Evolutionary conservation across 2,329 filamentous ascomycete species (phyloP), one percentile per base, ranked within the genome.

Genomic region (Aspergillus puulaauensis): DNA sequence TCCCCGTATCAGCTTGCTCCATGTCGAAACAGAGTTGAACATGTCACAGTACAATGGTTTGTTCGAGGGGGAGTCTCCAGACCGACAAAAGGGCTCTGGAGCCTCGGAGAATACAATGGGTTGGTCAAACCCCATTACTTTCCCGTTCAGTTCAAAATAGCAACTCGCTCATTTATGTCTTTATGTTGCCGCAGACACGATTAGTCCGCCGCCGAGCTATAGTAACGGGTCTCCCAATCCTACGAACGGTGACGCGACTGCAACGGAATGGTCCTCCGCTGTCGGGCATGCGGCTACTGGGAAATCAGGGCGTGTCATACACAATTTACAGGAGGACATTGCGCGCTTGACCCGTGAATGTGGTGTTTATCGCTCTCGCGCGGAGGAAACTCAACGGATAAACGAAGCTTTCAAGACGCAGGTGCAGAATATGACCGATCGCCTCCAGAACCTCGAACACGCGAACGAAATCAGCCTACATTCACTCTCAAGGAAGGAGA

Each of bases 251-350:
- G 73, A 75, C 47, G 52, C 65, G 17, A 56, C 68, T 23, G 52
- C 62, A 19, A 60, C 69, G n/a, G 75, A 78, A 68, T 81, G 79
- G 79, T 81, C 77, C 11, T 76, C 79, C 2, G 79, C 79, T 2
- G 77, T 81, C 27, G 79, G 79, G 12, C 78, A 80, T 59, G 79
- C 79, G 37, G 75, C 77, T 23, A 78, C 76, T 7, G 79, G 79
- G 40, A 81, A 81, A 65, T 81, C 79, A 3, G 78, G 79, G 27
- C 75, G 79, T 37, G 79, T 81, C 19, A 81, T 81, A 53, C 79
- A 81, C 59, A 77, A 78, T 56, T 67, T 81, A 35, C 79, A 80
- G 65, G 78, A 78, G 61, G 79, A 81, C 47, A 80, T 80, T 58
- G 79, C 79, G 27, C 77, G 78, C 23, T 63, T 80, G 41, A 79